These are phyloP conservation scores for Diospyros lotus DNA, from an alignment of 148 eudicot genomes.

Conservation along the genomic window DNA sequence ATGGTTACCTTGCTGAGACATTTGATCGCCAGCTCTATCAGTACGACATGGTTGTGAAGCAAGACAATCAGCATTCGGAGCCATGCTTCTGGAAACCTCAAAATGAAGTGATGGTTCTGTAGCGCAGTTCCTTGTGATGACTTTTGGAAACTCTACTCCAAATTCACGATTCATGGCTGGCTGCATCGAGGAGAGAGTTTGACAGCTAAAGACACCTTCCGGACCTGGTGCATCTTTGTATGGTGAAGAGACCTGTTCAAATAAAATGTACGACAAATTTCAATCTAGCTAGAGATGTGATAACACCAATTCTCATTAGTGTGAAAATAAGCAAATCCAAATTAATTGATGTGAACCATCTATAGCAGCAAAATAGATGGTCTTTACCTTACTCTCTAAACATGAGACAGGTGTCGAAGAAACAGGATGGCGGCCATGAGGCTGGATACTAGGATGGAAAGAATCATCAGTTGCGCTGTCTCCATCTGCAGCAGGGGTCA, in stretches of 20 bases:
- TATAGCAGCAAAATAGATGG: not conserved
- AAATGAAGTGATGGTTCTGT: constrained; percentile 23
- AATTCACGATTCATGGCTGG: constrained; percentile 20
- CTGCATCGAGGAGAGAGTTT: constrained; percentile 17
- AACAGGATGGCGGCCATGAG: constrained; percentile 14
- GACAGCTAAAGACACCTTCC: constrained; percentile 17
- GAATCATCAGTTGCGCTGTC: constrained; percentile 27
- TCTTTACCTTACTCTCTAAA: constrained; percentile 34
- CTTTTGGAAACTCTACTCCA: constrained; percentile 23
- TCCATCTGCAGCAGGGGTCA: constrained; percentile 20
- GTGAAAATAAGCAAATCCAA: not conserved
- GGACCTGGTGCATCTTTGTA: constrained; percentile 17
- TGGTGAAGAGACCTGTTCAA: constrained; percentile 12
- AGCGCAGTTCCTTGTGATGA: constrained; percentile 15
- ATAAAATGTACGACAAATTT: not conserved
- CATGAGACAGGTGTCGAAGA: constrained; percentile 19
- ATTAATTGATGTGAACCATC: not conserved
- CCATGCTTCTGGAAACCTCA: constrained; percentile 15
- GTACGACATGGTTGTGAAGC: constrained; percentile 21
- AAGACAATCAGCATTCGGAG: constrained; percentile 16
- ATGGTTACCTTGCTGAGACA: constrained; percentile 20
- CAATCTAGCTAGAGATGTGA: not conserved
- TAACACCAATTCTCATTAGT: not conserved
- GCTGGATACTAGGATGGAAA: constrained; percentile 27
- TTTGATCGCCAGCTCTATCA: constrained; percentile 16